Base-by-base conservation (phyloP, 2,329 filamentous ascomycete genomes). In the Chrysoporthe austroafricana region DNA sequence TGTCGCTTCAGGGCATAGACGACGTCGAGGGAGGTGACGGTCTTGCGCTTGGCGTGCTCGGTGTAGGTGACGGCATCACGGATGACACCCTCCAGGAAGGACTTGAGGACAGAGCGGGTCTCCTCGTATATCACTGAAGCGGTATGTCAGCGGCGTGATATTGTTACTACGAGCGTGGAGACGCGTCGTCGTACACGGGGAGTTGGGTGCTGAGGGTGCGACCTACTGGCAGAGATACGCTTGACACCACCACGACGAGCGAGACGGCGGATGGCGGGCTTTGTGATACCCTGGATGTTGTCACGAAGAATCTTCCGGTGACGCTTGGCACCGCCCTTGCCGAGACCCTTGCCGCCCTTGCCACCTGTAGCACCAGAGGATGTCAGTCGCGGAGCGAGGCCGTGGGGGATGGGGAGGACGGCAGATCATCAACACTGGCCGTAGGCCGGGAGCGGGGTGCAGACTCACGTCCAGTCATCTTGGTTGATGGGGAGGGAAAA, bases 251-350 rank as follows among this genome's bases (percentile, higher is more conserved):
- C 94, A 96, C 94, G 94, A 85, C 94, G 94, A 74, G 94, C 94
- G 81, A 97, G 94, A 96, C 94, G 94, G 79, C 94, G 91, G 84
- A 97, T 97, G 77, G 94, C 94, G 77, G 94, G 94, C 91, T 97
- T 97, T 79, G 94, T 97, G 81, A 97, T 97, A 85, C 94, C 94
- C 87, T 97, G 94, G 80, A 97, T 97, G 92, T 97, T 97, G 91
- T 97, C 94, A 85, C 94, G 93, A 83, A 97, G 89, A 87, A 97
- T 97, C 92, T 97, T 97, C 79, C 95, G 91, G 86, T 97, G 94
- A 85, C 94, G 94, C 92, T 97, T 98, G 84, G 95, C 95, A 83
- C 94, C 94, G 74, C 94, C 94, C 90, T 97, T 97, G 82, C 94
- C 94, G 84, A 97, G 93, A 81, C 94, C 94, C 90, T 97, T 97